These are phyloP conservation scores for Rutstroemia sp. DNA, from an alignment of 2,329 filamentous ascomycete genomes.

Conservation along the genomic window DNA sequence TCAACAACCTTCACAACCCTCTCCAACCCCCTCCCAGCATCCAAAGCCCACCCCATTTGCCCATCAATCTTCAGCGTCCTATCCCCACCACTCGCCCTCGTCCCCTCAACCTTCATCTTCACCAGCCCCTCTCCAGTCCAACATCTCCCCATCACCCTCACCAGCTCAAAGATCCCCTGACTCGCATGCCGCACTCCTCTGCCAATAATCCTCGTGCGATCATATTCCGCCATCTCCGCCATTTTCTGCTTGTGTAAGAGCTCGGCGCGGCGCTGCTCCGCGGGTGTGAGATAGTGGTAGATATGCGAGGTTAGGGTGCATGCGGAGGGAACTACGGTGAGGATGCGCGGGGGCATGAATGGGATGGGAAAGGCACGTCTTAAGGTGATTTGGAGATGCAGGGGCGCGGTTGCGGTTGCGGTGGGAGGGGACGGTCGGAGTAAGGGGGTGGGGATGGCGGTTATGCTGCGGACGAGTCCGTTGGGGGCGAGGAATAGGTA, in stretches of 20 bases:
- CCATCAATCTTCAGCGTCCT: slow-evolving; percentile 5
- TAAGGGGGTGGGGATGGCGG: slow-evolving; percentile 21
- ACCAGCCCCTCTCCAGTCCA: slow-evolving; percentile 50
- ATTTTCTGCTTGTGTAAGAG: slow-evolving; percentile 11
- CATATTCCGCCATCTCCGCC: slow-evolving; percentile 36
- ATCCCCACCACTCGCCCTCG: slow-evolving; percentile 44
- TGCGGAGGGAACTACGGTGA: slow-evolving; percentile 11
- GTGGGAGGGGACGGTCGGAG: slow-evolving; percentile 1
- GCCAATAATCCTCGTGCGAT: slow-evolving; percentile 49
- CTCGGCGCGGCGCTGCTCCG: slow-evolving; percentile 16
- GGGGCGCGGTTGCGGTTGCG: slow-evolving; percentile 4
- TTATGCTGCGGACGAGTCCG: slow-evolving; percentile 44
- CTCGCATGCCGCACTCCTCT: slow-evolving; percentile 47
- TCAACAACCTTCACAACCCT: slow-evolving; percentile 36
- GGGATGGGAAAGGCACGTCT: slow-evolving; percentile 26
- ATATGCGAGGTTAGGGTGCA: slow-evolving; percentile 1
- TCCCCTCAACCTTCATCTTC: slow-evolving; percentile 39
- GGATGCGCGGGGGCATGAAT: slow-evolving; percentile 18
- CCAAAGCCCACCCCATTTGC: slow-evolving; percentile 52
- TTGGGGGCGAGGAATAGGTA: slow-evolving; percentile 51
- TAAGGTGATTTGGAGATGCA: slow-evolving; percentile 45
- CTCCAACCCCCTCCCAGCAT: slow-evolving; percentile 52
- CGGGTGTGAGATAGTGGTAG: slow-evolving; percentile 9
- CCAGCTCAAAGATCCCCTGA: slow-evolving; percentile 36
- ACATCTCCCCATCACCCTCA: slow-evolving; percentile 41